Evolutionary conservation across 169 alveolate species (phyloP).

Genomic region (Toxoplasma gondii): DNA sequence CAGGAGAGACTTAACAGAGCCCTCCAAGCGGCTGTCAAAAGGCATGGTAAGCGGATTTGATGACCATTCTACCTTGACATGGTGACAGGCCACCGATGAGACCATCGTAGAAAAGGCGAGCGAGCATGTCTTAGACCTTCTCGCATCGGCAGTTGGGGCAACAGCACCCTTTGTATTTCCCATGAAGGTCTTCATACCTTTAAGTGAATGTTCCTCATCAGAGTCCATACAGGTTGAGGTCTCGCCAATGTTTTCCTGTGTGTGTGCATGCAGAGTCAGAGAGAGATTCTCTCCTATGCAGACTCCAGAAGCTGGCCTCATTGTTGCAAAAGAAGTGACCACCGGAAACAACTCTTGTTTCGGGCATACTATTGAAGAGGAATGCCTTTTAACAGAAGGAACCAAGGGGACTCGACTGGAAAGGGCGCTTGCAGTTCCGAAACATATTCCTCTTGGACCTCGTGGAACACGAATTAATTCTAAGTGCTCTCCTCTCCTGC

Average conservation of each 20-base stretch:
- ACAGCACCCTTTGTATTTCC: not conserved
- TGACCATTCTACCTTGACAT: not conserved
- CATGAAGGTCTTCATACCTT: not conserved
- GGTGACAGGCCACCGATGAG: no score
- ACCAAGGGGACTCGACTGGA: no score
- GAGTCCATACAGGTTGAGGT: not conserved
- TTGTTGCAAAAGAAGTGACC: constrained; percentile 17
- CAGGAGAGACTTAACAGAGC: not conserved
- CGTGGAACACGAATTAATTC: no score
- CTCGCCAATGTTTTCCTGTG: not conserved
- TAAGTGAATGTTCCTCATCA: not conserved
- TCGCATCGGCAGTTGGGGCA: not conserved
- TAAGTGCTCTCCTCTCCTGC: no score
- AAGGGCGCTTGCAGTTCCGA: no score
- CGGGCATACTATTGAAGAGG: not conserved
- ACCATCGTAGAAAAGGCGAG: no score
- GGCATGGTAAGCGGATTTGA: not conserved
- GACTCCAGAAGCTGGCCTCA: not conserved
- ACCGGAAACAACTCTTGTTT: not conserved
- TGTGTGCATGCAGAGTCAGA: not conserved
- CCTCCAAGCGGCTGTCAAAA: constrained; percentile 15
- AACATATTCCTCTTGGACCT: no score
- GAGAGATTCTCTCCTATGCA: not conserved
- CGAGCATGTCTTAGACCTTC: not conserved
- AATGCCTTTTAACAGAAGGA: no score